Evolutionary conservation across 768 basidiomycete species (phyloP).

Genomic region (Kwoniella heveanensis): DNA sequence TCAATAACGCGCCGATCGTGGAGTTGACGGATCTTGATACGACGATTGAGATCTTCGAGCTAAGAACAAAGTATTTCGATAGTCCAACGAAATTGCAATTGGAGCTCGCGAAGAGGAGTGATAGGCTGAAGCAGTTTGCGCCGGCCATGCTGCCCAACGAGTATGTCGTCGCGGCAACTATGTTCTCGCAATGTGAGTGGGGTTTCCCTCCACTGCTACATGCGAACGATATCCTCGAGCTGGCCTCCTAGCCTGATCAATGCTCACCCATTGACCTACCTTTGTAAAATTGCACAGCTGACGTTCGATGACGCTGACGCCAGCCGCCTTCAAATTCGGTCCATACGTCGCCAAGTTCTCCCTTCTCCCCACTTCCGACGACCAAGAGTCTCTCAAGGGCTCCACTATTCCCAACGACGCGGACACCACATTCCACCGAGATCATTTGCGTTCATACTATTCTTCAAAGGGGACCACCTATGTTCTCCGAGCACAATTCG

Average conservation of each 20-base stretch:
- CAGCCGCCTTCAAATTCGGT: conserved; percentile 26
- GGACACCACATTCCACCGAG: conserved; percentile 17
- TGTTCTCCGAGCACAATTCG: conserved; percentile 13
- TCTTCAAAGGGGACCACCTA: conserved; percentile 10
- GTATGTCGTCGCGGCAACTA: conserved; percentile 24
- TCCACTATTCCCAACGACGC: conserved; percentile 18
- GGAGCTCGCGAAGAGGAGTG: conserved; percentile 25
- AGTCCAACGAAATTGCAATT: conserved; percentile 25
- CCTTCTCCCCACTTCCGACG: conserved; percentile 5
- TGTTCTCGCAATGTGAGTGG: conserved; percentile 31
- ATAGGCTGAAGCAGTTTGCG: conserved; percentile 35
- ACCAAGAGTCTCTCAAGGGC: conserved; percentile 13
- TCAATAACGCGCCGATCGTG: conserved; percentile 38
- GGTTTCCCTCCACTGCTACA: neutral
- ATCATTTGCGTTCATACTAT: conserved; percentile 15
- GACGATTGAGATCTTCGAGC: conserved; percentile 34
- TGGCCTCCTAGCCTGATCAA: too few species aligned
- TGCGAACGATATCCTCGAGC: neutral
- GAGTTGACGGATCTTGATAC: conserved; percentile 36
- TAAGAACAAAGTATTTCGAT: conserved; percentile 35
- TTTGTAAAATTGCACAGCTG: too few species aligned
- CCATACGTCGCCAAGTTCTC: conserved; percentile 26
- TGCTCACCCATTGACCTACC: too few species aligned
- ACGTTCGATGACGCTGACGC: neutral
- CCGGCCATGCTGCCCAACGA: conserved; percentile 31